Evolutionary conservation across 768 basidiomycete species (phyloP).

Genomic region (Tylopilus subfusipes): DNA sequence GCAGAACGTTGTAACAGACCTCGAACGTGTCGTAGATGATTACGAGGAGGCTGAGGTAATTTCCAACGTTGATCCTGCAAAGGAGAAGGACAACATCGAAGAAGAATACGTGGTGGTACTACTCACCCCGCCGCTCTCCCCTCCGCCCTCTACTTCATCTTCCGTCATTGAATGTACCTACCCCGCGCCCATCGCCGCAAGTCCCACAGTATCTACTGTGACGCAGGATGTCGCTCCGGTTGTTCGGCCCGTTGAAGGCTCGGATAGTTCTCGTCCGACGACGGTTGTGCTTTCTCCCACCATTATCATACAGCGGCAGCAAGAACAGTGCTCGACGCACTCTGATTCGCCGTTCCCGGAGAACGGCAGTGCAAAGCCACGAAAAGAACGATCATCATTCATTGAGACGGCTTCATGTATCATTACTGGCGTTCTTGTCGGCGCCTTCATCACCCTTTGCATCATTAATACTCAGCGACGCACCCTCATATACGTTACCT

Average conservation of each 20-base stretch:
- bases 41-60: constrained; percentile 35
- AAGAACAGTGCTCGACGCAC: constrained; percentile 11
- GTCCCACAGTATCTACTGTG: constrained; percentile 1
- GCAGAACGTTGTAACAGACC: constrained; percentile 46
- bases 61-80: constrained; percentile 19
- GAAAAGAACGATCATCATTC: constrained; percentile 21
- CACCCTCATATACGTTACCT: constrained; percentile 41
- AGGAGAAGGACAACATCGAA: constrained; percentile 14
- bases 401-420: constrained; percentile 43
- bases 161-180: constrained; percentile 19
- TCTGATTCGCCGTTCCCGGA: constrained; percentile 9
- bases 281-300: constrained; percentile 26
- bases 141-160: constrained; percentile 16
- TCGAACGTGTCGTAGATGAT: constrained; percentile 44
- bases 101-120: constrained; percentile 12
- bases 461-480: constrained; percentile 46
- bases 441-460: constrained; percentile 53
- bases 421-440: constrained; percentile 58
- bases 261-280: constrained; percentile 6
- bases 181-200: neutral
- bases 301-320: constrained; percentile 23
- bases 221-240: constrained; percentile 6
- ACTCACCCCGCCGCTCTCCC: constrained; percentile 23
- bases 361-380: constrained; percentile 11
- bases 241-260: neutral